Percentiles rank a stretch among this genome's conserved stretches.
phyloP scores from a whole-genome alignment of 2,329 filamentous ascomycete species.

The Phaeosphaeria sp. region DNA sequence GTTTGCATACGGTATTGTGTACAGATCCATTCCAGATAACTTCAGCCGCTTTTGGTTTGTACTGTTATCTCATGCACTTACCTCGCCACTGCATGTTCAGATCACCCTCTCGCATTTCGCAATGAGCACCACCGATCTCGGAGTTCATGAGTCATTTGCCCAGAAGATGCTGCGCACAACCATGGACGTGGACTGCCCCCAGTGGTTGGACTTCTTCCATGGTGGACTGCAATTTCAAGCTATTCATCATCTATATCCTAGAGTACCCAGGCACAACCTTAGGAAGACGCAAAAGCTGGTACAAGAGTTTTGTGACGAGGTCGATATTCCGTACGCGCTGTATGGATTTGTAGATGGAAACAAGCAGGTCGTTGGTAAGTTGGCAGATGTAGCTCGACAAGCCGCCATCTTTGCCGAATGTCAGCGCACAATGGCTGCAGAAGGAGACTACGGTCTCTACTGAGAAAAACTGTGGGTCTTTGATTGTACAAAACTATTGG shows the following conservation, averaged over 20 bases:
- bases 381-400: slow-evolving; percentile 67
- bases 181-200: slow-evolving; percentile 76
- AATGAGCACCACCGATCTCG: slow-evolving; percentile 71
- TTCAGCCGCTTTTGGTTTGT: slow-evolving; percentile 66
- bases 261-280: slow-evolving; percentile 72
- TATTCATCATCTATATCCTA: slow-evolving; percentile 73
- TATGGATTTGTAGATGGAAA: slow-evolving; percentile 70
- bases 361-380: slow-evolving; percentile 59
- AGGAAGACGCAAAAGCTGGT: slow-evolving; percentile 66
- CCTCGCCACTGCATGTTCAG: slow-evolving; percentile 73
- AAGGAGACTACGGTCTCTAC: slow-evolving; percentile 40
- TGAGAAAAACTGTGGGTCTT: slow-evolving; percentile 8
- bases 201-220: slow-evolving; percentile 75
- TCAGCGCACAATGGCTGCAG: slow-evolving; percentile 49
- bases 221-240: slow-evolving; percentile 77
- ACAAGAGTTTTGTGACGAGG: slow-evolving; percentile 69
- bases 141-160: slow-evolving; percentile 69
- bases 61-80: slow-evolving; percentile 68
- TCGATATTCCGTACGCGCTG: slow-evolving; percentile 67
- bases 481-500: neutral
- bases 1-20: slow-evolving; percentile 71
- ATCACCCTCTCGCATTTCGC: slow-evolving; percentile 76
- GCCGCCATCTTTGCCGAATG: slow-evolving; percentile 66
- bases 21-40: slow-evolving; percentile 65
- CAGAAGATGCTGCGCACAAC: slow-evolving; percentile 74